Conservation (phyloP, 805 yeast genomes). For the Kazachstania kunashirensis region DNA sequence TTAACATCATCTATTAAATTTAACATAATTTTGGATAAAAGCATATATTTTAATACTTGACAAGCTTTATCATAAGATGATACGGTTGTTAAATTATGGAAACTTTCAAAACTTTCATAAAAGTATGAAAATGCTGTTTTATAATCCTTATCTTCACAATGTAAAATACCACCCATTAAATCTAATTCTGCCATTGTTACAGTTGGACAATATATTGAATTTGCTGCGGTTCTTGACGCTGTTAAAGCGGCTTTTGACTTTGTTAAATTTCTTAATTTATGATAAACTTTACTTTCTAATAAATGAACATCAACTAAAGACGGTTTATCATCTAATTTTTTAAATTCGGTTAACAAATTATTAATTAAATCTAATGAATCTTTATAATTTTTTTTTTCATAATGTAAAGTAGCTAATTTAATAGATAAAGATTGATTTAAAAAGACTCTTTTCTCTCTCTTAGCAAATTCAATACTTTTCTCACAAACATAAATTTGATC, state of each 20-base stretch:
- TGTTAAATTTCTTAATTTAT: conserved; percentile 81
- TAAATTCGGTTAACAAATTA: conserved; percentile 70
- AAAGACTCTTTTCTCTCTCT: conserved; percentile 72
- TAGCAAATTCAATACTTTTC: conserved; percentile 82
- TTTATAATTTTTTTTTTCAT: conserved; percentile 52
- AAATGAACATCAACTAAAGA: conserved; percentile 92
- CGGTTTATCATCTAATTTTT: conserved; percentile 89
- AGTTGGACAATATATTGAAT: conserved; percentile 92
- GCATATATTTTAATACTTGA: conserved; percentile 81
- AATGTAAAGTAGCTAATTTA: conserved; percentile 68
- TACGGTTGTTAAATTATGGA: conserved; percentile 39
- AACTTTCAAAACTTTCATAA: conserved; percentile 90
- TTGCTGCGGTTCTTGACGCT: conserved; percentile 95
- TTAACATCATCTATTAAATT: conserved; percentile 80
- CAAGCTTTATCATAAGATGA: conserved; percentile 58
- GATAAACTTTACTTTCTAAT: conserved; percentile 81
- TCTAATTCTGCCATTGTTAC: conserved; percentile 88
- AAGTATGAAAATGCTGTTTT: conserved; percentile 93
- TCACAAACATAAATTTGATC: conserved; percentile 64
- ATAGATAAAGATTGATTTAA: conserved; percentile 81
- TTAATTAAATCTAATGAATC: conserved; percentile 67
- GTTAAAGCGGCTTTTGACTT: conserved; percentile 89
- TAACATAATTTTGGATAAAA: conserved; percentile 87
- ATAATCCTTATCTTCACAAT: conserved; percentile 95
- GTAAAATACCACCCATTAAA: conserved; percentile 87